phyloP scores from a whole-genome alignment of 345 rosid species.

The Cardiospermum halicacabum region DNA sequence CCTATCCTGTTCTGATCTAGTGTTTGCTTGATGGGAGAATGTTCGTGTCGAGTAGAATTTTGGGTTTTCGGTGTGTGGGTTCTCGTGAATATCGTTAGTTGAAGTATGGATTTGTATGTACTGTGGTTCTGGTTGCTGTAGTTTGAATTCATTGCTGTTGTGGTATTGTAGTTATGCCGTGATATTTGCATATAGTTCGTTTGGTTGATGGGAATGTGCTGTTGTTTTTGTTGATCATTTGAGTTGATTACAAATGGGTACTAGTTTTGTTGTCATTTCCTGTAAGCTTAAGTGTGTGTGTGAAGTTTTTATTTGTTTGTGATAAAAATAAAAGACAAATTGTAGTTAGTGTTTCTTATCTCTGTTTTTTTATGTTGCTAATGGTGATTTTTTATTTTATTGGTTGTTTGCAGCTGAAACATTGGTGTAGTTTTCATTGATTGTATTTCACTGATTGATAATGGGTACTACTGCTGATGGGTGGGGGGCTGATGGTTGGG shows the following conservation, averaged over 20 bases:
- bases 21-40: neutral
- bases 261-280: neutral
- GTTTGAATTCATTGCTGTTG: neutral
- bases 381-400: neutral
- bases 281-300: neutral
- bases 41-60: neutral
- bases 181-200: neutral
- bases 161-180: neutral
- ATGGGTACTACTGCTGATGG: constrained; percentile 48
- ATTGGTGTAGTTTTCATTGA: neutral
- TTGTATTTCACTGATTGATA: constrained; percentile 2
- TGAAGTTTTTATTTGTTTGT: neutral
- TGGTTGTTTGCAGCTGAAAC: constrained; percentile 3
- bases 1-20: neutral
- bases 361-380: neutral
- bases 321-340: neutral
- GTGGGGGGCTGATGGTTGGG: constrained; percentile 55
- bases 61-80: neutral
- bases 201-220: neutral
- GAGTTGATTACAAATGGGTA: neutral
- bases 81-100: neutral
- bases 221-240: neutral
- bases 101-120: neutral
- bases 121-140: neutral
- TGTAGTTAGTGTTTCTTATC: neutral